Conservation (phyloP, 2,329 filamentous ascomycete genomes). For the Teratosphaeria epicoccoides region DNA sequence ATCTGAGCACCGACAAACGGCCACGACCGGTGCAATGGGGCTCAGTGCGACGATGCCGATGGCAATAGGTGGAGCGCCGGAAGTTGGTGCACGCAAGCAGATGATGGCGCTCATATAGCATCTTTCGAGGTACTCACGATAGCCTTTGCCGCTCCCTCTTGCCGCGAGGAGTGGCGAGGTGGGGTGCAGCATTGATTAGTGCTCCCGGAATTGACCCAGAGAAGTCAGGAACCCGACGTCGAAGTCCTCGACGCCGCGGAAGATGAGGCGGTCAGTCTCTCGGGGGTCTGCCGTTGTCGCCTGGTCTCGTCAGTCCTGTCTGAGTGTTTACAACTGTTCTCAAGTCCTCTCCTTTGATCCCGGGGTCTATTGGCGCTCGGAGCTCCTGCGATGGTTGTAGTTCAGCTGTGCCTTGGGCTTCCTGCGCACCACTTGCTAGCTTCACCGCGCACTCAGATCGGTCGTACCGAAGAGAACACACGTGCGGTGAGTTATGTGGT, state of each 20-base stretch:
- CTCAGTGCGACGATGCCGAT: conserved; percentile 27
- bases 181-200: not conserved
- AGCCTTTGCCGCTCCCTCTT: conserved; percentile 20
- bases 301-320: too few relatives aligned
- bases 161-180: not conserved
- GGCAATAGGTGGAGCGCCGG: conserved; percentile 12
- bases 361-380: too few relatives aligned
- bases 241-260: conserved; percentile 26
- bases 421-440: too few relatives aligned
- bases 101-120: conserved; percentile 29
- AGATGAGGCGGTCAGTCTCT: conserved; percentile 24
- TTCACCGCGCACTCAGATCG: too few relatives aligned
- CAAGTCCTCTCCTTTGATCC: too few relatives aligned
- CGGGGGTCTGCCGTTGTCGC: not conserved
- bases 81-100: conserved; percentile 21
- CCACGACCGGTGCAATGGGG: conserved; percentile 6
- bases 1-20: conserved; percentile 34
- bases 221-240: conserved; percentile 18
- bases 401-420: too few relatives aligned
- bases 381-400: too few relatives aligned
- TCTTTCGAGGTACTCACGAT: conserved; percentile 15
- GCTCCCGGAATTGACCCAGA: conserved; percentile 9
- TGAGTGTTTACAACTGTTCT: too few relatives aligned
- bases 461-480: too few relatives aligned
- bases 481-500: too few relatives aligned